phyloP scores from a whole-genome alignment of 768 basidiomycete species.

The Clitopilus hobsonii region DNA sequence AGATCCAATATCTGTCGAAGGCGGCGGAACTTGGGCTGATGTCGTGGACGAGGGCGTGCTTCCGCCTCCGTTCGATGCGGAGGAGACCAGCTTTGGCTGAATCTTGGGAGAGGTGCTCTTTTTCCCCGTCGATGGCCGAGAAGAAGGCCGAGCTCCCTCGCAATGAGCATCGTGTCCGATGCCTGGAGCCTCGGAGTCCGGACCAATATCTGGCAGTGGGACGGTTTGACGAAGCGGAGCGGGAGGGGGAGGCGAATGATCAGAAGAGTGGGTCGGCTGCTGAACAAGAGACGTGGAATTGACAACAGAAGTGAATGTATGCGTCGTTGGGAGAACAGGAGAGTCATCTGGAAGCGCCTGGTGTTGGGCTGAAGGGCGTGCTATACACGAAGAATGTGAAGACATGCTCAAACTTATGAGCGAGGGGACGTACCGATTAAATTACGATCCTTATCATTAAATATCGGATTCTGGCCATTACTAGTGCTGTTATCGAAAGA shows the following conservation, averaged over 20 bases:
- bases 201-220: slow-evolving; percentile 4
- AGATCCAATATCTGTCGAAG: not conserved
- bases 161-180: too few relatives aligned
- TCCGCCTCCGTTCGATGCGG: not conserved
- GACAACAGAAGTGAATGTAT: not conserved
- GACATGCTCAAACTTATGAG: not conserved
- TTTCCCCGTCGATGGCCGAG: not conserved
- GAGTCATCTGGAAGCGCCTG: slow-evolving; percentile 3
- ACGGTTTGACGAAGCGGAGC: slow-evolving; percentile 22
- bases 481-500: not conserved
- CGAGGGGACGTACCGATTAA: not conserved
- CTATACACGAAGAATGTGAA: not conserved
- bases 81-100: not conserved
- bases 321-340: slow-evolving; percentile 3
- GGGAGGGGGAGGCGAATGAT: slow-evolving; percentile 17
- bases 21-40: not conserved
- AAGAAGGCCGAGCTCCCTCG: not conserved
- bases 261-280: not conserved
- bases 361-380: not conserved
- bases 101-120: not conserved
- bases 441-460: not conserved
- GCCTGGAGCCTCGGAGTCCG: slow-evolving; percentile 1
- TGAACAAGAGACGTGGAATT: slow-evolving; percentile 1
- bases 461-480: not conserved
- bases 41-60: not conserved